These are phyloP conservation scores for Excoecaria agallocha DNA, from an alignment of 345 rosid species.

Conservation along the genomic window DNA sequence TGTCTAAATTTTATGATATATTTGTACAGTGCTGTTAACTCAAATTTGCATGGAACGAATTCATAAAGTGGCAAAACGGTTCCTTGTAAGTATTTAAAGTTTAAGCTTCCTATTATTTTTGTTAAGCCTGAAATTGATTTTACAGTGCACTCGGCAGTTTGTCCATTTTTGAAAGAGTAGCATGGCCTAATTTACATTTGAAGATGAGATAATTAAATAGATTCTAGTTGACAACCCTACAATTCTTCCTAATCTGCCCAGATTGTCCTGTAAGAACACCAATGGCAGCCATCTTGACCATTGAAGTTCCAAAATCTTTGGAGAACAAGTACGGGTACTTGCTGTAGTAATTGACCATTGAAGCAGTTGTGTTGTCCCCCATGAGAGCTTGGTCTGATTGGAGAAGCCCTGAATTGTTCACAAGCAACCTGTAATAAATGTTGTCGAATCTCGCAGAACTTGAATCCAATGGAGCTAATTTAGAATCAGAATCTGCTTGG, in stretches of 20 bases:
- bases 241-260: constrained; percentile 76
- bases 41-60: background rate
- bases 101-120: too few relatives aligned
- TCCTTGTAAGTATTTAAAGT: too few relatives aligned
- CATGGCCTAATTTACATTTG: background rate
- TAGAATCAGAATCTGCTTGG: constrained; percentile 43
- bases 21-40: too few relatives aligned
- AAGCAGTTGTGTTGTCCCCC: constrained; percentile 50
- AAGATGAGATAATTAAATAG: background rate
- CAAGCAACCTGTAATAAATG: constrained; percentile 43
- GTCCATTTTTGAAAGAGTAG: too few relatives aligned
- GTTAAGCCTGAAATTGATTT: too few relatives aligned
- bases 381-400: constrained; percentile 70
- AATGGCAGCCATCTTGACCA: constrained; percentile 84
- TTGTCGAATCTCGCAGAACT: constrained; percentile 48
- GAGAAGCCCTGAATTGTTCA: constrained; percentile 51
- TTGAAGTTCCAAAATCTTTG: constrained; percentile 60
- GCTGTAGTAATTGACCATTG: constrained; percentile 55
- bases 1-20: too few relatives aligned
- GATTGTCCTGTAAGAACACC: constrained; percentile 69
- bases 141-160: too few relatives aligned
- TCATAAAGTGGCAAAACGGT: too few relatives aligned
- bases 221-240: constrained; percentile 55
- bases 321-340: constrained; percentile 46
- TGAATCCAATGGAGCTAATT: constrained; percentile 48